Conservation (phyloP, 371 early-diverging fungal species). For the Mortierella sp. region DNA sequence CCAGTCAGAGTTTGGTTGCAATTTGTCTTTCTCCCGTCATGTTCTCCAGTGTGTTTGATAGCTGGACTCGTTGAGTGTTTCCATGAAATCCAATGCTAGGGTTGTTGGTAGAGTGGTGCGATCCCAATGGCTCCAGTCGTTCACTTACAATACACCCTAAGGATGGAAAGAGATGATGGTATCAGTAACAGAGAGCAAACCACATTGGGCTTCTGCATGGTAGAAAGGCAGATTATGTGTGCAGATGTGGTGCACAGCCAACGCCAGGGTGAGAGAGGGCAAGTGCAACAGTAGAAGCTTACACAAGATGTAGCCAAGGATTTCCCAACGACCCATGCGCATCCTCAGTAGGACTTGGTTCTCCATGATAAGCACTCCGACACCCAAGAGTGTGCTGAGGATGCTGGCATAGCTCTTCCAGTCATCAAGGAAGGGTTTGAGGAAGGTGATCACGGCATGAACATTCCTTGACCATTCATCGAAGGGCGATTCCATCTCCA, state of each 20-base stretch:
- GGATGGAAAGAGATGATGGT: neutral
- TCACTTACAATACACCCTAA: constrained; percentile 54
- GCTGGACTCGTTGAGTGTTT: too few relatives aligned
- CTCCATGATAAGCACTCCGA: constrained; percentile 53
- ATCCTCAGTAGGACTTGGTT: constrained; percentile 49
- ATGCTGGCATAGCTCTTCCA: constrained; percentile 50
- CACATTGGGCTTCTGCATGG: neutral
- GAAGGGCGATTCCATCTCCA: constrained; percentile 46
- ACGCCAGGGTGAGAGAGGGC: neutral
- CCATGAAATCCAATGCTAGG: too few relatives aligned
- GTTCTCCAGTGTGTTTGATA: too few relatives aligned
- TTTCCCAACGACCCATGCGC: constrained; percentile 52
- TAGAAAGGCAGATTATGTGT: neutral
- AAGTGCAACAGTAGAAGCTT: constrained; percentile 2
- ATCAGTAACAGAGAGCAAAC: neutral
- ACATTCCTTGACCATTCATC: constrained; percentile 51
- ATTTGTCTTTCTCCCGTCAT: too few relatives aligned
- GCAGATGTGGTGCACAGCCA: neutral
- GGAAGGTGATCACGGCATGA: constrained; percentile 52
- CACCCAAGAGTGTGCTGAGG: constrained; percentile 35
- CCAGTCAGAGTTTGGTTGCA: too few relatives aligned
- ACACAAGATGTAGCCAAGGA: constrained; percentile 46
- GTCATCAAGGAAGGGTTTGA: constrained; percentile 51
- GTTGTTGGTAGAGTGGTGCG: too few relatives aligned
- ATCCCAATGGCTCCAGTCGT: neutral